A percentile compares a stretch with the other conserved stretches of the same genome.
Evolutionary conservation across 192 early-diverging fungal genomes (phyloP).

Genomic region (Rhizophagus clarus): DNA sequence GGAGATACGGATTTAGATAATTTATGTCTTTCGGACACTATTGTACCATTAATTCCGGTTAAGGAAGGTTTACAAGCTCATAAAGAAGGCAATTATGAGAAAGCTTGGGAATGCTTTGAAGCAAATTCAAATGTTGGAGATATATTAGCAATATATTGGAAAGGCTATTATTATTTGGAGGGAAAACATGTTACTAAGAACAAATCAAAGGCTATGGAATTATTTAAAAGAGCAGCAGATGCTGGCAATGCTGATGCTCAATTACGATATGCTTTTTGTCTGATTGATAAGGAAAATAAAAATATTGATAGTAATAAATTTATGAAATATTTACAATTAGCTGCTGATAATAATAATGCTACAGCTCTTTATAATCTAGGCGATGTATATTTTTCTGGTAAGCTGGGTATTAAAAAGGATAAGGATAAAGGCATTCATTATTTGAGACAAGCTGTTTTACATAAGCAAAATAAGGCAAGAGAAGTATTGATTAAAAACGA

Average conservation of each 20-base stretch:
- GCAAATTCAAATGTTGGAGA: neutral
- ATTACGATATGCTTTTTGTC: constrained; percentile 20
- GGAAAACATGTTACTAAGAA: neutral
- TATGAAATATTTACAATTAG: neutral
- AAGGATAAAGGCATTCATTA: neutral
- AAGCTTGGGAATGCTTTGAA: constrained; percentile 22
- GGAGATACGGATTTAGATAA: neutral
- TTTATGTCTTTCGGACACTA: neutral
- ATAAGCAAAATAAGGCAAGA: neutral
- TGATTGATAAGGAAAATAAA: neutral
- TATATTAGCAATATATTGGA: constrained; percentile 13
- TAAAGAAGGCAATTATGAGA: neutral
- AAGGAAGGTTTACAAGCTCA: neutral
- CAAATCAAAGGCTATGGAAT: neutral
- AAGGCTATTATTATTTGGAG: constrained; percentile 20
- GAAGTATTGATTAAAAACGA: constrained; percentile 40
- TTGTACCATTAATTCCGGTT: neutral
- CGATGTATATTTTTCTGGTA: neutral
- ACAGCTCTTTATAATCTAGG: neutral
- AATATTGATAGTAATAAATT: neutral
- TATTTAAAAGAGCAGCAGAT: constrained; percentile 15
- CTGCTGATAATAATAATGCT: neutral
- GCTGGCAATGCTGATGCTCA: constrained; percentile 25
- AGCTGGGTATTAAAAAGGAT: neutral
- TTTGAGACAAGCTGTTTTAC: neutral